phyloP scores from a whole-genome alignment of 768 basidiomycete species.

The Trametes punicea region DNA sequence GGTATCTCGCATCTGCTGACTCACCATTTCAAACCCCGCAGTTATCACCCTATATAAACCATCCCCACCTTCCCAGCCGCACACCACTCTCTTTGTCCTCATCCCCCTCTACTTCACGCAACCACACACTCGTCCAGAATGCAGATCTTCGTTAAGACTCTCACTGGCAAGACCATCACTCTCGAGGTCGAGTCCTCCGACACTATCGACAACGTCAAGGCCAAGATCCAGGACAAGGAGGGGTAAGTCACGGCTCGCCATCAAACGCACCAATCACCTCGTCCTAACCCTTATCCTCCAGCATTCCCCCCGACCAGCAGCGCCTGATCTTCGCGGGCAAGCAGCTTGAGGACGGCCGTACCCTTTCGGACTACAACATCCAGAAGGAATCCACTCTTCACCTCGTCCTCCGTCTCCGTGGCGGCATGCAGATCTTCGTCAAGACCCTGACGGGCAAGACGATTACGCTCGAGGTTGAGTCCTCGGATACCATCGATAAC shows the following conservation, averaged over 20 bases:
- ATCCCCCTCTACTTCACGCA: not conserved
- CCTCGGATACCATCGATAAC: slow-evolving; percentile 73
- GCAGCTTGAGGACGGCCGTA: slow-evolving; percentile 81
- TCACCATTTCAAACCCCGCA: slow-evolving; percentile 23
- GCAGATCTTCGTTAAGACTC: slow-evolving; percentile 56
- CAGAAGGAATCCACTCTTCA: slow-evolving; percentile 99
- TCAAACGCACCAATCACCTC: not conserved
- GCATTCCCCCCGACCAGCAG: slow-evolving; percentile 77
- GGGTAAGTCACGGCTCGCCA: slow-evolving; percentile 41
- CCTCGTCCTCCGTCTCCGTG: slow-evolving; percentile 73
- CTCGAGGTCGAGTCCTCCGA: slow-evolving; percentile 71
- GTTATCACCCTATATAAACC: slow-evolving; percentile 13
- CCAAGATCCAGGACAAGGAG: slow-evolving; percentile 89
- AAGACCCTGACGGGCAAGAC: slow-evolving; percentile 91
- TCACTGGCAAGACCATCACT: slow-evolving; percentile 76
- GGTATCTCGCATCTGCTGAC: slow-evolving; percentile 17
- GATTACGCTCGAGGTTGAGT: slow-evolving; percentile 84
- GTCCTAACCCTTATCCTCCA: slow-evolving; percentile 22
- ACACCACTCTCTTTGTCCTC: not conserved
- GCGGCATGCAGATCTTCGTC: slow-evolving; percentile 80
- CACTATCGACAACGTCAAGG: slow-evolving; percentile 69
- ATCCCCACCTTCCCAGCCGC: slow-evolving; percentile 6
- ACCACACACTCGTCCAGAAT: slow-evolving; percentile 27
- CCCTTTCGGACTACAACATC: slow-evolving; percentile 89
- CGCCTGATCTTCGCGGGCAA: slow-evolving; percentile 81